These are phyloP conservation scores for Exophiala dermatitidis DNA, from an alignment of 2,329 filamentous ascomycete species.

Conservation along the genomic window DNA sequence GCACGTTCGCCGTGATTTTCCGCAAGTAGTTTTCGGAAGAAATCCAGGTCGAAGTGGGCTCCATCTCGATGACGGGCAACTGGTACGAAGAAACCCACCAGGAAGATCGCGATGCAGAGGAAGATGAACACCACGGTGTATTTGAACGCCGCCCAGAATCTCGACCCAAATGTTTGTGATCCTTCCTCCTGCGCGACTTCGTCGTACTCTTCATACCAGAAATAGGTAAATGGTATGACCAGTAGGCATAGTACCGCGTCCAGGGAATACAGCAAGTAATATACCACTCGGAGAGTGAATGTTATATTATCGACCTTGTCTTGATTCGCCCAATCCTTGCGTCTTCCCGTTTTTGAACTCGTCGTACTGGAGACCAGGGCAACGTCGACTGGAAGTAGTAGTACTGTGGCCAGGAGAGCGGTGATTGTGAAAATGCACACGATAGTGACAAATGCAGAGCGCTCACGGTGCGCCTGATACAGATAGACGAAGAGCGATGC, in stretches of 20 bases:
- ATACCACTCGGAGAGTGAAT: conserved; percentile 74
- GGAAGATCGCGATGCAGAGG: conserved; percentile 67
- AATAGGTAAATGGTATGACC: conserved; percentile 91
- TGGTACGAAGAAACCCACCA: conserved; percentile 90
- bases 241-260: conserved; percentile 84
- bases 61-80: conserved; percentile 61
- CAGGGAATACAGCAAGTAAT: conserved; percentile 86
- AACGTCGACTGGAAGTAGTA: conserved; percentile 90
- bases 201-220: conserved; percentile 96
- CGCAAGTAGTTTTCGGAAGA: conserved; percentile 75
- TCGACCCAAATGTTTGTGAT: conserved; percentile 60
- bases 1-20: conserved; percentile 86
- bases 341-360: conserved; percentile 64
- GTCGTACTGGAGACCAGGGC: conserved; percentile 87
- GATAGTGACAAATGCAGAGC: conserved; percentile 70
- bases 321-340: conserved; percentile 92
- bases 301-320: conserved; percentile 70
- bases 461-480: conserved; percentile 83
- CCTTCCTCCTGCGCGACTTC: conserved; percentile 79
- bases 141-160: conserved; percentile 78
- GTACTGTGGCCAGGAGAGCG: conserved; percentile 78
- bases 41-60: conserved; percentile 73
- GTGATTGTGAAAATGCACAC: conserved; percentile 84
- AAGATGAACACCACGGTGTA: conserved; percentile 82
- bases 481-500: conserved; percentile 81